Evolutionary conservation across 1,284 basidiomycete genomes (phyloP).

Genomic region (Trichosporon ovoides): DNA sequence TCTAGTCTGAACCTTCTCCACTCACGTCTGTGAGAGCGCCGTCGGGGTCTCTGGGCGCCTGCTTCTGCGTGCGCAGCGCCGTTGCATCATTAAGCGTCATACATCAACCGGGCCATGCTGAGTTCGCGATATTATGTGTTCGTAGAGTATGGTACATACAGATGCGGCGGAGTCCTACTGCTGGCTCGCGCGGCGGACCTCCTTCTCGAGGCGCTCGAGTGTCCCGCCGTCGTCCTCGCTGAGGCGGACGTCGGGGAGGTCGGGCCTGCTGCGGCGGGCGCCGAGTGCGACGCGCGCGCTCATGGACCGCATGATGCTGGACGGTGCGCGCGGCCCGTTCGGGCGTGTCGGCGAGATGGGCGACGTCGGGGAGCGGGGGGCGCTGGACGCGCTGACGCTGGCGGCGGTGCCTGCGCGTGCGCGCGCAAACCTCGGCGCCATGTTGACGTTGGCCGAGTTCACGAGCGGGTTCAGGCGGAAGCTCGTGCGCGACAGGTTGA

Average conservation of each 20-base stretch:
- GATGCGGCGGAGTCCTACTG: not conserved
- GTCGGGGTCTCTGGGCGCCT: too few species aligned
- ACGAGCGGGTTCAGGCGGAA: not conserved
- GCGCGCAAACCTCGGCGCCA: too few species aligned
- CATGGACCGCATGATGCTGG: not conserved
- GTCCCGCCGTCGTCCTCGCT: not conserved
- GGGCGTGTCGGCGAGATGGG: not conserved
- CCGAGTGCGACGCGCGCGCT: not conserved
- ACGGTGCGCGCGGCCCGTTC: not conserved
- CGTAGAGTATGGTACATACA: too few species aligned
- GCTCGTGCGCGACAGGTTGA: not conserved
- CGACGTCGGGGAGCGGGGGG: not conserved
- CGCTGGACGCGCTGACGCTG: not conserved
- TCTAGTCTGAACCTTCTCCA: too few species aligned
- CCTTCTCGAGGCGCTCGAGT: conserved; percentile 1
- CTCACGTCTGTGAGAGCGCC: too few species aligned
- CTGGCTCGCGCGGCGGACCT: not conserved
- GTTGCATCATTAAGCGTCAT: too few species aligned
- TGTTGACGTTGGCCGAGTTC: too few species aligned
- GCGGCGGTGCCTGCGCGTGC: not conserved
- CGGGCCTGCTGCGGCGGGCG: not conserved
- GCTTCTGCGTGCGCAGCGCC: too few species aligned
- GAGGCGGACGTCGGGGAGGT: not conserved
- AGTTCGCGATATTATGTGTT: too few species aligned
- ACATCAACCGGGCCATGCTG: too few species aligned